Conservation (phyloP, 2,329 filamentous ascomycete species). For the Trichoderma atroviride region DNA sequence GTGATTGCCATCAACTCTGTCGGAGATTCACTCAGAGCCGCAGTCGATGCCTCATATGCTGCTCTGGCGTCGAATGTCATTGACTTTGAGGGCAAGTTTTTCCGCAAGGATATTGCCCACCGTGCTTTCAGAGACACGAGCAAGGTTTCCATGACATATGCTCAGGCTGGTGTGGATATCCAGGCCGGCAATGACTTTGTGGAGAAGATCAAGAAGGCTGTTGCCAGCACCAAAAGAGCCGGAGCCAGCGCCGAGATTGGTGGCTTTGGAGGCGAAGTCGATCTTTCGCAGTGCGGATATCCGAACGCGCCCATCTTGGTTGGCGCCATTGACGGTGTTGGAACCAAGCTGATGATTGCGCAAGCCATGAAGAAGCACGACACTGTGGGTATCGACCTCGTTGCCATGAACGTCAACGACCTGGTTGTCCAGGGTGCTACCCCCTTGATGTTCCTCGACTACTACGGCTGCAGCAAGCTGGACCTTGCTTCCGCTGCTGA, state of each 20-base stretch:
- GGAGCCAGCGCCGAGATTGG: constrained; percentile 93
- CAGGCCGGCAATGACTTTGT: constrained; percentile 93
- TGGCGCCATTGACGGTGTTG: constrained; percentile 94
- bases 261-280: constrained; percentile 77
- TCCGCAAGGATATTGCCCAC: constrained; percentile 88
- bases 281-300: constrained; percentile 72
- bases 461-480: constrained; percentile 91
- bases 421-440: constrained; percentile 94
- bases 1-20: constrained; percentile 92
- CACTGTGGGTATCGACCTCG: constrained; percentile 93
- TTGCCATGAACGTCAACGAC: constrained; percentile 99
- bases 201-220: constrained; percentile 84
- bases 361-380: constrained; percentile 87
- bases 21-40: constrained; percentile 71
- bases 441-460: constrained; percentile 95
- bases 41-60: constrained; percentile 84
- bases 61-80: constrained; percentile 70
- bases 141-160: constrained; percentile 73
- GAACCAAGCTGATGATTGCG: constrained; percentile 95
- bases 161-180: constrained; percentile 89
- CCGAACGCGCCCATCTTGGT: constrained; percentile 76
- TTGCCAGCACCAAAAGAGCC: constrained; percentile 80
- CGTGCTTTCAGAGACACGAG: constrained; percentile 60
- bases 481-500: constrained; percentile 74
- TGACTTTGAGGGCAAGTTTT: constrained; percentile 87